These are phyloP conservation scores for Periconia sp. DNA, from an alignment of 2,329 filamentous ascomycete genomes.

Conservation along the genomic window DNA sequence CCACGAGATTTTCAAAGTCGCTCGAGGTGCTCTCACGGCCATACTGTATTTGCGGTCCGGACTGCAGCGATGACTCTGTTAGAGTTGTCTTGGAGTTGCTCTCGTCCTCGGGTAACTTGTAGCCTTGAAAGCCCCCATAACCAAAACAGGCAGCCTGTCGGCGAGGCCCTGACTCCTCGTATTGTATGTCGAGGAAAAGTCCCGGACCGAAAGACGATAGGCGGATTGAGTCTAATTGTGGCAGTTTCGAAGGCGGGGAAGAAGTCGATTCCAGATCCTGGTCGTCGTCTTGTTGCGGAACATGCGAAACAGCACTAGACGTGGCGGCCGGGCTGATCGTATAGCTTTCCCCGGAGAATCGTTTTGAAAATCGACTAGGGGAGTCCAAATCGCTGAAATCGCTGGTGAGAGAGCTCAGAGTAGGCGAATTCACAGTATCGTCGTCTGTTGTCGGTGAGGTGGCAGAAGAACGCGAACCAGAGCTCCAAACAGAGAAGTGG, in stretches of 20 bases:
- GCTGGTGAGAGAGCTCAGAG: conserved; percentile 36
- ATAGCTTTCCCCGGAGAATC: conserved; percentile 16
- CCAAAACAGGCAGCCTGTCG: conserved; percentile 37
- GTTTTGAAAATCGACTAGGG: conserved; percentile 20
- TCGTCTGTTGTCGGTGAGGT: conserved; percentile 25
- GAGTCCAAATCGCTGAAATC: conserved; percentile 28
- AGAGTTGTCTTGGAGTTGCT: conserved; percentile 28
- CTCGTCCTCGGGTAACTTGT: conserved; percentile 34
- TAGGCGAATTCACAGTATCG: conserved; percentile 29
- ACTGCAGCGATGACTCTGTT: conserved; percentile 15
- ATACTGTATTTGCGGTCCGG: conserved; percentile 14
- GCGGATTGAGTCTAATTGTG: conserved; percentile 25
- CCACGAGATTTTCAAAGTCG: conserved; percentile 27
- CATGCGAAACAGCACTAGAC: background rate
- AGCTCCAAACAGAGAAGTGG: conserved; percentile 39
- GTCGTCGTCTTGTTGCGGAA: conserved; percentile 8
- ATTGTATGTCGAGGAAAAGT: conserved; percentile 30
- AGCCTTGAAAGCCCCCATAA: conserved; percentile 35
- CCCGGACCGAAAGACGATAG: conserved; percentile 32
- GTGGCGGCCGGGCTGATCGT: conserved; percentile 3
- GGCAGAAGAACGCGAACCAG: conserved; percentile 27
- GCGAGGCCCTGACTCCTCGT: conserved; percentile 22
- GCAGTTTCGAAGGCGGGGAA: conserved; percentile 16
- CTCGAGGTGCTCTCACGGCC: conserved; percentile 25
- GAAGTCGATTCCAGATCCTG: background rate